Conservation (phyloP, 352 stramenopile species). For the Phytophthora pistaciae region DNA sequence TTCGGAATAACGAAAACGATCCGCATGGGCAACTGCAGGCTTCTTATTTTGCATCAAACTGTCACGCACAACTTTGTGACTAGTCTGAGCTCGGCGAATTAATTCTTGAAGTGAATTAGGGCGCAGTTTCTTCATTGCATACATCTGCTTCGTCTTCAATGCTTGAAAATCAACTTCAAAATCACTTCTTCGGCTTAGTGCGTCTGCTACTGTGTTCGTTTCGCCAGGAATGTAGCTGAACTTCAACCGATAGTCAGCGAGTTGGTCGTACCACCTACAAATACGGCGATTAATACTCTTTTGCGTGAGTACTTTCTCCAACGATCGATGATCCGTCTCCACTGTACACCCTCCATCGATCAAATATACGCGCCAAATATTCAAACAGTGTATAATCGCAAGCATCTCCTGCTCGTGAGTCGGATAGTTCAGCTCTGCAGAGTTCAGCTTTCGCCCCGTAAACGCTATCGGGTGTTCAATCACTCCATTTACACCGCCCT, state of each 20-base stretch:
- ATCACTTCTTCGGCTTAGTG: constrained; percentile 1
- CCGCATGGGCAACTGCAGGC: not conserved
- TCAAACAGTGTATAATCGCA: constrained; percentile 16
- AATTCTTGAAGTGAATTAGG: constrained; percentile 3
- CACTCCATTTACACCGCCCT: not conserved
- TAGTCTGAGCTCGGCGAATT: constrained; percentile 14
- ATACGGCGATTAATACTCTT: constrained; percentile 14
- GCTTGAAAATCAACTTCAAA: constrained; percentile 11
- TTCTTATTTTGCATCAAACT: constrained; percentile 3
- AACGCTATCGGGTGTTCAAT: constrained; percentile 15
- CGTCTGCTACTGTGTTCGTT: constrained; percentile 16
- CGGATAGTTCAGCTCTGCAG: constrained; percentile 22
- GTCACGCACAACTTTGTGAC: not conserved
- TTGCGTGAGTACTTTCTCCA: constrained; percentile 13
- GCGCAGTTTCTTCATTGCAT: not conserved
- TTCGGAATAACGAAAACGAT: constrained; percentile 14
- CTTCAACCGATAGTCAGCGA: constrained; percentile 3
- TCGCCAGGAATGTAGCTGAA: constrained; percentile 11
- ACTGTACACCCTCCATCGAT: constrained; percentile 12
- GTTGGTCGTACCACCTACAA: constrained; percentile 9
- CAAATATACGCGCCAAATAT: constrained; percentile 18
- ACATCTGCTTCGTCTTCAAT: constrained; percentile 9
- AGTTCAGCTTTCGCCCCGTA: constrained; percentile 7
- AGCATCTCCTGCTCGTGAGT: constrained; percentile 29
- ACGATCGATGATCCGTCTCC: constrained; percentile 13